Percentiles rank a stretch among this genome's conserved stretches.
These are phyloP conservation scores for Suillus occidentalis DNA, from an alignment of 768 basidiomycete genomes.

Conservation along the genomic window DNA sequence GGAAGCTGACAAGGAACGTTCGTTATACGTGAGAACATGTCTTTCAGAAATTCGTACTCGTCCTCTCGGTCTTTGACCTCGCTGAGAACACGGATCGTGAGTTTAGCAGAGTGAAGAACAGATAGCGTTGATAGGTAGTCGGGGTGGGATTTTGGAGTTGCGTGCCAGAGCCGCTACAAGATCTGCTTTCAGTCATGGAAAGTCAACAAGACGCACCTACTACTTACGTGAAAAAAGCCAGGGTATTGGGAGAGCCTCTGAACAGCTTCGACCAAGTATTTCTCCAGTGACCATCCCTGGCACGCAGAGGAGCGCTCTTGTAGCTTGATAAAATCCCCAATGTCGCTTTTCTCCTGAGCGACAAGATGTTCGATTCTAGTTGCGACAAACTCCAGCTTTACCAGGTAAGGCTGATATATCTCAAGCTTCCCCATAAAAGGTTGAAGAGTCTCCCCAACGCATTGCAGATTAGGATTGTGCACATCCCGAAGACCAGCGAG, in stretches of 20 bases:
- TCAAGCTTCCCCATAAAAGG: constrained; percentile 68
- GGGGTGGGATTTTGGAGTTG: constrained; percentile 67
- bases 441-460: constrained; percentile 59
- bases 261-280: constrained; percentile 74
- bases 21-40: constrained; percentile 55
- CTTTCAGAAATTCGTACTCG: constrained; percentile 75
- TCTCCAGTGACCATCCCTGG: constrained; percentile 62
- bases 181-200: constrained; percentile 9
- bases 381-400: constrained; percentile 63
- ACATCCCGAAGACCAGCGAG: constrained; percentile 43
- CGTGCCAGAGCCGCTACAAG: constrained; percentile 61
- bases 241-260: constrained; percentile 71
- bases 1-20: constrained; percentile 62
- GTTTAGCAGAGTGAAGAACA: constrained; percentile 63
- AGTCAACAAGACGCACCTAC: constrained; percentile 23
- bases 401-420: constrained; percentile 85
- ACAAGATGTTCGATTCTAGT: constrained; percentile 50
- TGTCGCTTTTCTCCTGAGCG: constrained; percentile 57
- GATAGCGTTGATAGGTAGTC: constrained; percentile 71
- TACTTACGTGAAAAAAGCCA: constrained; percentile 63
- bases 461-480: constrained; percentile 45
- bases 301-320: constrained; percentile 57
- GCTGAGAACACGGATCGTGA: constrained; percentile 73
- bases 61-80: constrained; percentile 88
- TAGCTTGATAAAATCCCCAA: constrained; percentile 82